phyloP scores from a whole-genome alignment of 23 red algal genomes.

The Gracilaria vermiculophylla region DNA sequence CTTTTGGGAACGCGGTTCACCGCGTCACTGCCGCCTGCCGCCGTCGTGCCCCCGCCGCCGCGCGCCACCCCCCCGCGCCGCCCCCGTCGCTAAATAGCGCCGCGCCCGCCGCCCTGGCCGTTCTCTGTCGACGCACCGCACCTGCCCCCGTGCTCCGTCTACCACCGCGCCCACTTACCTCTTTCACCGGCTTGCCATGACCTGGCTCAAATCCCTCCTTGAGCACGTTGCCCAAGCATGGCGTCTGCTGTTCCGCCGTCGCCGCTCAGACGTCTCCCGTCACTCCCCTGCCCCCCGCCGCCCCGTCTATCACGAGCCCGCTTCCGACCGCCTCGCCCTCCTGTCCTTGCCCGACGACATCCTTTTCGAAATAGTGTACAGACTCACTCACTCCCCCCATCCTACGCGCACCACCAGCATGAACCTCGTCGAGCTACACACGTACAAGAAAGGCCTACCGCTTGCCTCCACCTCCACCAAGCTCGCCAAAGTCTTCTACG shows the following conservation, averaged over 20 bases:
- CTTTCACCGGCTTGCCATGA: neutral
- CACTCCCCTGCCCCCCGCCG: neutral
- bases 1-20: neutral
- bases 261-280: neutral
- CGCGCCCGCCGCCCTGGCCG: neutral
- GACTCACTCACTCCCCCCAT: conserved; percentile 40
- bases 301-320: neutral
- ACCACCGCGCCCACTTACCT: neutral
- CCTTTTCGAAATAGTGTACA: conserved; percentile 38
- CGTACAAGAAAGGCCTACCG: conserved; percentile 26
- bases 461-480: conserved; percentile 28
- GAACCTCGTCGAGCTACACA: conserved; percentile 42
- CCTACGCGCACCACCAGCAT: conserved; percentile 8
- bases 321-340: conserved; percentile 15
- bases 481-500: conserved; percentile 22
- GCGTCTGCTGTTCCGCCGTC: conserved; percentile 15
- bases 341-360: conserved; percentile 54
- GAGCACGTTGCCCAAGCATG: conserved; percentile 15
- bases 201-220: neutral
- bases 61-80: neutral
- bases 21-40: neutral
- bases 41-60: too few species aligned
- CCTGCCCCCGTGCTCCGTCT: neutral
- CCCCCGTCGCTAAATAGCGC: neutral
- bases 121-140: neutral